A percentile compares a stretch with the other conserved stretches of the same genome.
Conservation (phyloP, 1,284 basidiomycete species). For the Pascua guehoae region DNA sequence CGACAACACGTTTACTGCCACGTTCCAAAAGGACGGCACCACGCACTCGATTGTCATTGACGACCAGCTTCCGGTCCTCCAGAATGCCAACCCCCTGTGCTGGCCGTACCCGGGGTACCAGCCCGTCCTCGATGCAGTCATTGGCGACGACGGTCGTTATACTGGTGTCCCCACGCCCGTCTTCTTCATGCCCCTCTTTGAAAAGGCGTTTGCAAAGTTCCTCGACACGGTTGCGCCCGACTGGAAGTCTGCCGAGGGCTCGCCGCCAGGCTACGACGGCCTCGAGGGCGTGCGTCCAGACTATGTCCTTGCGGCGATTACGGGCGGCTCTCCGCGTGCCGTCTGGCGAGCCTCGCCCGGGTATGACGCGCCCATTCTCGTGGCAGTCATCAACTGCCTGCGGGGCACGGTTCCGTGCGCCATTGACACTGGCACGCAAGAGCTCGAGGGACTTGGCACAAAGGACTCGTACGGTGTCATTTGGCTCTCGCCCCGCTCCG, state of each 20-base stretch:
- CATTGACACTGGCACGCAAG: conserved; percentile 9
- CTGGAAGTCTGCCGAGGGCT: conserved; percentile 2
- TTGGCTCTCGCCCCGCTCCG: conserved; percentile 14
- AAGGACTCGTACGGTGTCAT: conserved; percentile 4
- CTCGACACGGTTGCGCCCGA: conserved; percentile 12
- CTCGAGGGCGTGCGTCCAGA: conserved; percentile 11
- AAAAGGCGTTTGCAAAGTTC: conserved; percentile 25
- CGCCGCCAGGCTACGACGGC: conserved; percentile 7
- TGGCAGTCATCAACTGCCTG: conserved; percentile 15
- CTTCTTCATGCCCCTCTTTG: conserved; percentile 23
- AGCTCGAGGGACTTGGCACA: conserved; percentile 14
- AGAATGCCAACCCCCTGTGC: conserved; percentile 11
- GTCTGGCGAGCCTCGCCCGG: conserved; percentile 3
- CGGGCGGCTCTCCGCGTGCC: conserved; percentile 14
- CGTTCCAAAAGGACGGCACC: conserved; percentile 15
- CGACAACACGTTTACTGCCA: conserved; percentile 3
- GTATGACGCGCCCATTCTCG: conserved; percentile 11
- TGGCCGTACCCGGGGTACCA: conserved; percentile 19
- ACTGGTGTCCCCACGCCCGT: conserved; percentile 11
- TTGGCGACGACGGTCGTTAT: conserved; percentile 7
- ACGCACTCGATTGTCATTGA: conserved; percentile 16
- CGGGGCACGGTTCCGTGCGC: conserved; percentile 13
- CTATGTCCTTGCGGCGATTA: conserved; percentile 17
- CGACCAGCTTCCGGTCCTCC: conserved; percentile 17
- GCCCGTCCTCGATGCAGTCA: conserved; percentile 16